Evolutionary conservation across 2,329 filamentous ascomycete species (phyloP), one percentile per base, ranked within the genome.

Genomic region (Anisogramma anomala): DNA sequence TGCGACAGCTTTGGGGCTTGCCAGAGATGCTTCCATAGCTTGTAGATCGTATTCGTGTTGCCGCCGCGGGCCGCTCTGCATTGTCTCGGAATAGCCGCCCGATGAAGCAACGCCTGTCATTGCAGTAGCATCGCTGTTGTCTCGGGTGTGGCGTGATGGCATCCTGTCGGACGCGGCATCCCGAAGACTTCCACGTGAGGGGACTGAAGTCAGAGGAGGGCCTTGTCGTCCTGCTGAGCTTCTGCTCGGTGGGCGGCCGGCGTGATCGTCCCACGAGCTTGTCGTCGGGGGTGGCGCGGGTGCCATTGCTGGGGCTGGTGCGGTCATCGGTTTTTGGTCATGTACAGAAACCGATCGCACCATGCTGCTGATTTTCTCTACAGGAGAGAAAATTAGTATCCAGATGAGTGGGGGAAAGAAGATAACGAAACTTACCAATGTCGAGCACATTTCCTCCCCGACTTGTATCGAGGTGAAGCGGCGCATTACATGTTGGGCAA

Each of bases 41-140:
- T 96, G 89, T 13, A 94, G 77, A 56, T 96, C 91, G 55, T 94
- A 96, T 57, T 96, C 89, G 56, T 95, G 87, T 52, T 88, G 77
- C 30, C 73, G 71, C 19, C 67, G 67, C 27, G 75, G 75, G 6
- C 73, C 74, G 53, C 76, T 81, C 52, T 84, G 78, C 13, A 78
- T 77, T 3, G 80, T 80, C 48, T 89, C 84, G 19, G 79, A 73
- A 55, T 93, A 94, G 33, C 88, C 86, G 17, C 72, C 77, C 1
- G 84, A 87, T 1, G 86, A 91, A 8, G 78, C 71, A 19, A 74
- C 68, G 11, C 82, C 82, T 7, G 78, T 71, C 20, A 74, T 67
- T n/a, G 82, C 82, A 3, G 83, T 87, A 1, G 74, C 75, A 49
- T 79, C 82, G 52, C 87, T 95, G 51, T 87, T 84, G 52, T 80